Evolutionary conservation across 163 green algal species (phyloP).

Genomic region (Chloroidium sp.): DNA sequence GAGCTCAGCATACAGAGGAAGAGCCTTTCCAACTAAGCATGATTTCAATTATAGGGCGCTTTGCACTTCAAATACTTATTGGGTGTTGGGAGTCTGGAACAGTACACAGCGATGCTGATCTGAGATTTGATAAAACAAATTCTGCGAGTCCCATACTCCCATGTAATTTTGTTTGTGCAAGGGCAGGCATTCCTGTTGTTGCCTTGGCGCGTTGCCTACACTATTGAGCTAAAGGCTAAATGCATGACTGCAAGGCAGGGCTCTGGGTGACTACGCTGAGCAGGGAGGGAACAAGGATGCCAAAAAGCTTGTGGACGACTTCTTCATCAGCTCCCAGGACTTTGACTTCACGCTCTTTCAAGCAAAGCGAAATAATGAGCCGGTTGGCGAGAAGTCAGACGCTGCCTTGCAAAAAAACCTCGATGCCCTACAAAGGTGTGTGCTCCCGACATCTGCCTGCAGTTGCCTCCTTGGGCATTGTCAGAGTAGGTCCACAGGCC

Average conservation of each 20-base stretch:
- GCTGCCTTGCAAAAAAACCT: background rate
- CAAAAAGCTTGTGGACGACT: slow-evolving; percentile 13
- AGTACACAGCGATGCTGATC: too few species aligned
- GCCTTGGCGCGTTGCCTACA: too few species aligned
- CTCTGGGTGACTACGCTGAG: slow-evolving; percentile 12
- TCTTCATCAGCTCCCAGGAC: slow-evolving; percentile 12
- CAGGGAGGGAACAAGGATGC: slow-evolving; percentile 7
- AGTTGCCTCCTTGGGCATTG: background rate
- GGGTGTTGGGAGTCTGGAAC: too few species aligned
- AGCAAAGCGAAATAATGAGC: slow-evolving; percentile 3
- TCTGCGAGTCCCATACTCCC: too few species aligned
- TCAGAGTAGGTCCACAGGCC: too few species aligned
- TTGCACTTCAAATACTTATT: too few species aligned
- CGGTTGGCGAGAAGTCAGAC: background rate
- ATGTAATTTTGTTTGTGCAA: too few species aligned
- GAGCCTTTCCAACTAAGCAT: background rate
- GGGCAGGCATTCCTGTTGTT: too few species aligned
- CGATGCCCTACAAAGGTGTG: background rate
- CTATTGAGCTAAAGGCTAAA: too few species aligned
- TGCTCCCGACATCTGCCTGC: background rate
- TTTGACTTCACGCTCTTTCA: slow-evolving; percentile 30
- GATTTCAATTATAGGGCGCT: too few species aligned
- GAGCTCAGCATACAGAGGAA: background rate
- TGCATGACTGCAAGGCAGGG: slow-evolving; percentile 1
- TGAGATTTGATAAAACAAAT: too few species aligned